Base-by-base conservation (phyloP, 441 rosid genomes). In the Capsella rubella region DNA sequence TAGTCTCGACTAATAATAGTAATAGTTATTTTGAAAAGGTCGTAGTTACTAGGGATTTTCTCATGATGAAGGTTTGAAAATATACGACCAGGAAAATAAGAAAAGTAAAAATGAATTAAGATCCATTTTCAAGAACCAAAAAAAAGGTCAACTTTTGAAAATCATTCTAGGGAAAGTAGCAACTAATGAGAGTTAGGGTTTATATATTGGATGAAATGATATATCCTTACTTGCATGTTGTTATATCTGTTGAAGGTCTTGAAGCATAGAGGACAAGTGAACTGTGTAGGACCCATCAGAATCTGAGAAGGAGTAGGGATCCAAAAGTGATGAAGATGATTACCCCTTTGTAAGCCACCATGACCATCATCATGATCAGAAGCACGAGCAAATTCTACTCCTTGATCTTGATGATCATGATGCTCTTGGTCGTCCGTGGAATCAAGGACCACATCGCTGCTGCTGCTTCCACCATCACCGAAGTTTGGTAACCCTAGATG, bases 231-330 rank as follows among this genome's bases (percentile, higher is more conserved):
- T 89, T 94, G 99, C 97, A 94, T 90, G 90, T 92, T 94, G 73
- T 92, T 92, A 87, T 94, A 94, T 85, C 99, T 82, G 71, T 92
- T 94, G 95, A 94, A 94, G 80, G 94, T 89, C 82, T 94, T 94
- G 88, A 80, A 90, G 84, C 97, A 94, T 53, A 94, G 87, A 81
- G 97, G 99, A 82, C 99, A 94, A 58, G 99, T 87, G 79, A 92
- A 94, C 86, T 94, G 99, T 0, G 99, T 92, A 74, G 99, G 99
- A 47, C 99, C 99, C 74, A 92, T 87, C 34, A 92, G 86, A 82
- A 94, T 94, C 89, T 94, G 99, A 64, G 99, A 82, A 79, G 97
- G 94, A 18, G 97, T 94, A 54, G 99, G 99, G 80, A 92, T 94
- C 99, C 99, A 94, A 64, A 90, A 90, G 78, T 94, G 96, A 53